Conservation (phyloP, 2,329 filamentous ascomycete genomes). For the Aspergillus floridensis region DNA sequence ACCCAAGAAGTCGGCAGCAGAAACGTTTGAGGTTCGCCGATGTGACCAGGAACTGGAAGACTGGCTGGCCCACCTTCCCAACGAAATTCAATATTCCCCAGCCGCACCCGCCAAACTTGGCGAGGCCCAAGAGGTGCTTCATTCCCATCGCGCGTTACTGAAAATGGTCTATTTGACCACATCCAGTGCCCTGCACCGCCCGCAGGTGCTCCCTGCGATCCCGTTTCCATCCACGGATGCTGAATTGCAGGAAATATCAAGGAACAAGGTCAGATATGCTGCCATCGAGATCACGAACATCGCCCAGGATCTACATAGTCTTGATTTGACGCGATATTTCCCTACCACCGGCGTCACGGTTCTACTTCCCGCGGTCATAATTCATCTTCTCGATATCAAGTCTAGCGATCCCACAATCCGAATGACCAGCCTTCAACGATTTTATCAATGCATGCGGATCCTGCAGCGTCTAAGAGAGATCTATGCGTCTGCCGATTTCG, state of each 20-base stretch:
- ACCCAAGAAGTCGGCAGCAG: constrained; percentile 82
- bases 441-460: constrained; percentile 89
- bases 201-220: constrained; percentile 79
- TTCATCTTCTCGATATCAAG: constrained; percentile 90
- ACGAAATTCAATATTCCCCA: constrained; percentile 68
- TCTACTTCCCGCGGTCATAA: constrained; percentile 87
- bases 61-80: constrained; percentile 72
- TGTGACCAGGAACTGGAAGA: constrained; percentile 76
- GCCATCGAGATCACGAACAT: constrained; percentile 83
- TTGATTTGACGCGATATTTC: constrained; percentile 72
- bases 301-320: constrained; percentile 69
- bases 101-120: constrained; percentile 58
- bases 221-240: constrained; percentile 56
- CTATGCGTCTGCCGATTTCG: constrained; percentile 92
- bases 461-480: constrained; percentile 84
- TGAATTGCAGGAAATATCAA: constrained; percentile 77
- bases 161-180: constrained; percentile 95
- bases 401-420: constrained; percentile 70
- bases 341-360: constrained; percentile 90
- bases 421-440: constrained; percentile 71
- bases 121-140: constrained; percentile 49
- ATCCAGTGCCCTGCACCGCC: constrained; percentile 83
- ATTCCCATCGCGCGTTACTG: constrained; percentile 77
- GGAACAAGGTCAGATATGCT: constrained; percentile 76
- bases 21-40: constrained; percentile 71